Evolutionary conservation across 2,329 filamentous ascomycete genomes (phyloP).

Genomic region (Fulvia fulva): DNA sequence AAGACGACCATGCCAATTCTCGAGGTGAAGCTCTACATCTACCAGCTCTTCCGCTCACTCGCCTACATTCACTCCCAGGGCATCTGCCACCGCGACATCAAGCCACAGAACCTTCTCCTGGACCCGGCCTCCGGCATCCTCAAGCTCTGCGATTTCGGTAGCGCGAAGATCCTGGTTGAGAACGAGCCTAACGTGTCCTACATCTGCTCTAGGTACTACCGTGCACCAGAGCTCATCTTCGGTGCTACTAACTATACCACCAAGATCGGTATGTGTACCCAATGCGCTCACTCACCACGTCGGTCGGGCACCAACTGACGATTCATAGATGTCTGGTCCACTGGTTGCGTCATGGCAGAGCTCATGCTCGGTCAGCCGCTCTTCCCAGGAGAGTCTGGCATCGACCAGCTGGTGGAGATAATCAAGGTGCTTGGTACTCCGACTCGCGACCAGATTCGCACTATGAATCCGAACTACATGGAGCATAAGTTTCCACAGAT

Average conservation of each 20-base stretch:
- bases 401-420: conserved; percentile 97
- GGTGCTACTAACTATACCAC: conserved; percentile 99
- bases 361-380: conserved; percentile 97
- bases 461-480: conserved; percentile 99
- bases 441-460: conserved; percentile 95
- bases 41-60: conserved; percentile 96
- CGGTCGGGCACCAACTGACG: conserved; percentile 14
- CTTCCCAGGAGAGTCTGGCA: conserved; percentile 96
- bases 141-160: conserved; percentile 98
- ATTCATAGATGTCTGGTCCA: conserved; percentile 92
- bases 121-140: conserved; percentile 87
- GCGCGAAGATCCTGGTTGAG: conserved; percentile 96
- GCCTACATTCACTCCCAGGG: conserved; percentile 99
- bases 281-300: background rate
- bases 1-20: conserved; percentile 99
- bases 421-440: conserved; percentile 98
- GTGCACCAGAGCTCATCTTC: conserved; percentile 95
- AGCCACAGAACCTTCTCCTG: conserved; percentile 93
- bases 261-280: conserved; percentile 80
- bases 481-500: conserved; percentile 99
- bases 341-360: conserved; percentile 98
- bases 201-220: conserved; percentile 98
- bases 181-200: conserved; percentile 99
- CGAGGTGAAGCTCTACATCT: conserved; percentile 98
- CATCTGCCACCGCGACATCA: conserved; percentile 98